Evolutionary conservation across 257 asterid species (phyloP).

Genomic region (Nicotiana sylvestris): DNA sequence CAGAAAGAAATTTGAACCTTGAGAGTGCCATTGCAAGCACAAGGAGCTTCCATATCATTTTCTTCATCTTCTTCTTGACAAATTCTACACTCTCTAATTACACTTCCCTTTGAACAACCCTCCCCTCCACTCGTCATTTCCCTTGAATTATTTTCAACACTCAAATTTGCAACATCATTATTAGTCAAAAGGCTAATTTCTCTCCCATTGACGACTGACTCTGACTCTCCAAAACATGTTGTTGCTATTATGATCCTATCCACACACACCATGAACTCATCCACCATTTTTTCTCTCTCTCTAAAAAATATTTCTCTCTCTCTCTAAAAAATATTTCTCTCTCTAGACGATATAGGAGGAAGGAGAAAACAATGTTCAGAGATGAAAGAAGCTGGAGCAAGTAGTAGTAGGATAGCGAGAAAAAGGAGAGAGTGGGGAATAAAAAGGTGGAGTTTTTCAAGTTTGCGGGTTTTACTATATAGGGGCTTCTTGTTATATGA

Average conservation of each 20-base stretch:
- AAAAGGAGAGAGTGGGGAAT: not conserved
- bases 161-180: not conserved
- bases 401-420: not conserved
- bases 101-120: constrained; percentile 12
- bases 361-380: constrained; percentile 12
- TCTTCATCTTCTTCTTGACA: constrained; percentile 46
- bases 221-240: constrained; percentile 10
- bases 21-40: constrained; percentile 85
- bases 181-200: constrained; percentile 8
- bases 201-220: not conserved
- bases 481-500: not conserved
- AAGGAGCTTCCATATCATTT: constrained; percentile 52
- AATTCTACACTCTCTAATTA: constrained; percentile 35
- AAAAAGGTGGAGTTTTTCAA: constrained; percentile 7
- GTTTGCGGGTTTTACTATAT: not conserved
- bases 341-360: not conserved
- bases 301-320: not conserved
- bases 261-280: constrained; percentile 62
- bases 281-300: constrained; percentile 40
- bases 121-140: not conserved
- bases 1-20: constrained; percentile 30
- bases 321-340: not conserved
- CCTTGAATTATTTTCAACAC: not conserved
- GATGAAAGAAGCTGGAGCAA: not conserved
- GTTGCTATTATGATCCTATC: constrained; percentile 34